Evolutionary conservation across 495 filamentous ascomycete genomes (phyloP), one percentile per base, ranked within the genome.

Genomic region (Zalerion maritima): DNA sequence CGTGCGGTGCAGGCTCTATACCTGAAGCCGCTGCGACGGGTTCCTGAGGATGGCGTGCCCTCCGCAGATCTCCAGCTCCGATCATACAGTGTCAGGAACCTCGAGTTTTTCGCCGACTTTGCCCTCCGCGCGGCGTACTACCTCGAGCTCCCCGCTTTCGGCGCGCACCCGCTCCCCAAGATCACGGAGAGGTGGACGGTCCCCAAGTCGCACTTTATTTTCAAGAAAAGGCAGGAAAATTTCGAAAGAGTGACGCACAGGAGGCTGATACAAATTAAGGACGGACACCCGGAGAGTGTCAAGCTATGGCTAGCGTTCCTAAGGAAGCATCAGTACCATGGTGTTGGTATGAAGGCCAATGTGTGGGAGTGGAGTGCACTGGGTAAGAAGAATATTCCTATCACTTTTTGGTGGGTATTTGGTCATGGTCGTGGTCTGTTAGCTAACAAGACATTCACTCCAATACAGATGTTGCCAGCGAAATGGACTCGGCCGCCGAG

Each of bases 331-430:
- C 74, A 78, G 9, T 94, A 87, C 49, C 81, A 91, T 47, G 89
- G 91, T 6, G 75, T 96, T 15, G 89, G 89, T 45, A 93, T 97
- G 86, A 97, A 97, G 65, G 87, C 91, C 14, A 94, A 97, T 46
- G 67, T 96, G 26, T 97, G 78, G 77, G 79, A 87, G 46, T 78
- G 78, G 58, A 72, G 78, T 41, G 69, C 67, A 34, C 46, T 92
- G 18, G 78, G 81, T 60, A 54, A 28, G 62, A n/a, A n/a, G n/a
- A n/a, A 58, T 38, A 28, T 31, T 15, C 10, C 12, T 29, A 14
- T 21, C 8, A 24, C 12, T 10, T 21, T 27, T 12, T 8, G 7
- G 13, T 23, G 18, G 6, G 12, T 3, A 15, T 13, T 18, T 13
- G 18, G 11, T 18, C 11, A 19, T 6, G n/a, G 14, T 15, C 21